Percentiles rank a stretch among this genome's conserved stretches.
Conservation (phyloP, 2,329 filamentous ascomycete genomes). For the Colletotrichum camelliae region DNA sequence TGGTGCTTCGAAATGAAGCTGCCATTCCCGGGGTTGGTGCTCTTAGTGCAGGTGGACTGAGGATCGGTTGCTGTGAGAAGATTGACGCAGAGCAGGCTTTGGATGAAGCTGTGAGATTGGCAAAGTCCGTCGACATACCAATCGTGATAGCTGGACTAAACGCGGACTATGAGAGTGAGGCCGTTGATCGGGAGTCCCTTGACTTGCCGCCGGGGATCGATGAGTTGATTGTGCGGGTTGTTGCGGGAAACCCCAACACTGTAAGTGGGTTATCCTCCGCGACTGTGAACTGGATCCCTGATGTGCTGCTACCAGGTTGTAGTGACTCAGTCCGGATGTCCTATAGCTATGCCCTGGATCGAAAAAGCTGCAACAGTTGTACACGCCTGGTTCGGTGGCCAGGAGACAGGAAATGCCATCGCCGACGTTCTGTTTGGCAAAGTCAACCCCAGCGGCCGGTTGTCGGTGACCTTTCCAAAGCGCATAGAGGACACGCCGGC, state of each 20-base stretch:
- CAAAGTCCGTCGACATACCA: slow-evolving; percentile 62
- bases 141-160: slow-evolving; percentile 62
- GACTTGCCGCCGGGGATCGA: slow-evolving; percentile 66
- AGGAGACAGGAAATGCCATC: slow-evolving; percentile 27
- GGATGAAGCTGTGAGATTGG: slow-evolving; percentile 34
- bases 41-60: neutral
- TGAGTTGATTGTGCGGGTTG: slow-evolving; percentile 57
- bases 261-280: slow-evolving; percentile 28
- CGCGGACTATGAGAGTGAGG: slow-evolving; percentile 47
- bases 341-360: slow-evolving; percentile 54
- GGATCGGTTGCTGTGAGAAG: neutral
- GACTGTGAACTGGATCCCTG: too few species aligned
- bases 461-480: slow-evolving; percentile 73
- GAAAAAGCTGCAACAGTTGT: slow-evolving; percentile 43
- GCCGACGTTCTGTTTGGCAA: slow-evolving; percentile 29
- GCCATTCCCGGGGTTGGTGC: neutral
- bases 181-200: slow-evolving; percentile 71
- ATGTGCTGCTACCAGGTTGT: slow-evolving; percentile 32
- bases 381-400: slow-evolving; percentile 32
- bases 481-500: slow-evolving; percentile 68
- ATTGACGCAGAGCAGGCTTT: slow-evolving; percentile 16
- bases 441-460: slow-evolving; percentile 59
- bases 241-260: slow-evolving; percentile 61
- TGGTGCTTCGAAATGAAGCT: neutral
- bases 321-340: slow-evolving; percentile 65